Percentiles rank a stretch among this genome's conserved stretches.
Evolutionary conservation across 148 eudicot species (phyloP).

Genomic region (Persicaria maculosa): DNA sequence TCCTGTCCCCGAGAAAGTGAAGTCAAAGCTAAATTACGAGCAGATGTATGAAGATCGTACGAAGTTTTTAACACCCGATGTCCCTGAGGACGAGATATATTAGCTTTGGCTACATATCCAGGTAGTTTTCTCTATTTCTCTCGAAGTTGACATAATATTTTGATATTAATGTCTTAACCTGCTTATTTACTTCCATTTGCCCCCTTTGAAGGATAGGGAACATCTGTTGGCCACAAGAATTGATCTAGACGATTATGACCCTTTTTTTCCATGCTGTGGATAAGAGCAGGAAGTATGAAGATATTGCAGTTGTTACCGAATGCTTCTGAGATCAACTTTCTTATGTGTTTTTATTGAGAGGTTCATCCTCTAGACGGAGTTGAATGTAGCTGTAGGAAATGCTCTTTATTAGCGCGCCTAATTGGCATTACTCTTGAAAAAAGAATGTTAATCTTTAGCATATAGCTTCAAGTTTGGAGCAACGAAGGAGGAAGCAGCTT

Average conservation of each 20-base stretch:
- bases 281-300: not conserved
- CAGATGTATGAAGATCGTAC: slow-evolving; percentile 50
- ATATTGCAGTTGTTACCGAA: not conserved
- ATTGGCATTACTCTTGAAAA: not conserved
- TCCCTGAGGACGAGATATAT: slow-evolving; percentile 75
- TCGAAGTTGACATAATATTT: not conserved
- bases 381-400: slow-evolving; percentile 1
- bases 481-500: not conserved
- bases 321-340: slow-evolving; percentile 5
- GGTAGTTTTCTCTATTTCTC: not conserved
- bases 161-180: not conserved
- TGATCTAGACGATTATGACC: slow-evolving; percentile 2
- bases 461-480: not conserved
- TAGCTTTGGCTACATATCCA: slow-evolving; percentile 21
- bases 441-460: not conserved
- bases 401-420: not conserved
- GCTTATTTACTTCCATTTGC: not conserved
- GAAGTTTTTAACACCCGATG: slow-evolving; percentile 67
- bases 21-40: slow-evolving; percentile 36
- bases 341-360: not conserved
- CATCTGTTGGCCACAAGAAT: slow-evolving; percentile 1
- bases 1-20: slow-evolving; percentile 71
- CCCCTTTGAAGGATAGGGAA: not conserved
- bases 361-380: not conserved
- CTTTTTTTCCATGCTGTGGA: not conserved